Evolutionary conservation across 495 filamentous ascomycete genomes (phyloP), one percentile per base, ranked within the genome.

Genomic region (Durotheca rogersii): DNA sequence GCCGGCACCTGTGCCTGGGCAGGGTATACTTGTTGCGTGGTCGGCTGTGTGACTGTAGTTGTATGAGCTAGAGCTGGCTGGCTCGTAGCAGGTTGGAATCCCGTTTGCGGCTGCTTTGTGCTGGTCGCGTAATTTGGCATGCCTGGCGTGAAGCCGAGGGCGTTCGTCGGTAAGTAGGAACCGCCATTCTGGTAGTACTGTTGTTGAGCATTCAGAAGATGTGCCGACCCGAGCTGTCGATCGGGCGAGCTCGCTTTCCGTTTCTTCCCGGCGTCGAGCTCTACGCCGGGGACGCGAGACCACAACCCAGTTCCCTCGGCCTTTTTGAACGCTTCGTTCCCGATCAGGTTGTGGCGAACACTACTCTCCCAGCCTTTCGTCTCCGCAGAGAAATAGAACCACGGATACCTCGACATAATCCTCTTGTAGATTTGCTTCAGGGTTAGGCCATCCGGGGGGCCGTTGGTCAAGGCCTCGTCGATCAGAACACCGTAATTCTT

Each of bases 311-410:
- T 73, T 32, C 67, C 68, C 25, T 93, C 87, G 31, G 89, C 86
- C 64, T 95, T 94, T 63, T 80, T 78, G 67, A 98, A 98, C 16
- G 90, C 84, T 38, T 84, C 78, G 61, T 95, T 88, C 44, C 93
- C 90, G 25, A 89, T 87, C 18, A 98, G 78, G 51, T 98, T 98
- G 67, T 98, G 93, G 3, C 93, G 85, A 15, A 98, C 90, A 70
- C 90, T 95, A 55, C 90, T 96, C 62, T 96, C 92, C 93, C 93
- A 98, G 10, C 93, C 93, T 54, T 84, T 87, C 4, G 89, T 92
- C 30, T 76, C 74, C 20, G 83, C 83, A 44, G 81, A 81, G 67
- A 96, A 88, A 51, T 87, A 88, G 68, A 88, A 98, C 68, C 82
- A 96, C 0, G 93, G 94, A 60, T 94, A 96, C 59, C 86, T 88